phyloP scores from a whole-genome alignment of 345 rosid genomes.

The Dipteronia sinensis region DNA sequence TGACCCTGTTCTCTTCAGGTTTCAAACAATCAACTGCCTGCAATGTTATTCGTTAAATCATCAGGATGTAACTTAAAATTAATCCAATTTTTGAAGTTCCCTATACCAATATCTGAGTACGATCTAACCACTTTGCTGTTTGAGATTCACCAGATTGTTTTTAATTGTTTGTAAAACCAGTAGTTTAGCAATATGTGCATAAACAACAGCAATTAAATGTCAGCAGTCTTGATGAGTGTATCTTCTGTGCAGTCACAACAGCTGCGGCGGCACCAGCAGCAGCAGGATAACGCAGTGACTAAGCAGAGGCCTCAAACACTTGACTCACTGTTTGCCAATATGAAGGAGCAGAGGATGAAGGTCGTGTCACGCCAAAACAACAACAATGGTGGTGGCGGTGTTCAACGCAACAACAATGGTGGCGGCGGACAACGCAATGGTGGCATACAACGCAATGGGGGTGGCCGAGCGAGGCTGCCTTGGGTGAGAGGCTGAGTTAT shows the following conservation, averaged over 20 bases:
- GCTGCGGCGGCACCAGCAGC: conserved; percentile 31
- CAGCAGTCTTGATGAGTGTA: not conserved
- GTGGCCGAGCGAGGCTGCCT: conserved; percentile 41
- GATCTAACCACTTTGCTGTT: not conserved
- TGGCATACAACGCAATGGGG: conserved; percentile 27
- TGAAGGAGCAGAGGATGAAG: conserved; percentile 80
- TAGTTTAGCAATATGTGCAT: not conserved
- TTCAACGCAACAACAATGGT: not conserved
- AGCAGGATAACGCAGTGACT: conserved; percentile 35
- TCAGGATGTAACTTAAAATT: not conserved
- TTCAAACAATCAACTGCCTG: not conserved
- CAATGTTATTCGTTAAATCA: not conserved
- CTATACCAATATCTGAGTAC: not conserved
- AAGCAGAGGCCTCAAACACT: conserved; percentile 72
- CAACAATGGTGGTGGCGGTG: not conserved
- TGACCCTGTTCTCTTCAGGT: not conserved
- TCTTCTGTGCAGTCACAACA: conserved; percentile 16
- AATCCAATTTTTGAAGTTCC: not conserved
- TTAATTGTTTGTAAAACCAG: not conserved
- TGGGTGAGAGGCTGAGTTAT: conserved; percentile 63
- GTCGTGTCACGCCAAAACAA: conserved; percentile 35
- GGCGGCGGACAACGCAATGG: conserved; percentile 18
- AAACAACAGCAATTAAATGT: not conserved
- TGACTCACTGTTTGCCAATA: conserved; percentile 78
- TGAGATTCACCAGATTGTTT: not conserved